These are phyloP conservation scores for Leccinum broughii DNA, from an alignment of 768 basidiomycete genomes.

Conservation along the genomic window DNA sequence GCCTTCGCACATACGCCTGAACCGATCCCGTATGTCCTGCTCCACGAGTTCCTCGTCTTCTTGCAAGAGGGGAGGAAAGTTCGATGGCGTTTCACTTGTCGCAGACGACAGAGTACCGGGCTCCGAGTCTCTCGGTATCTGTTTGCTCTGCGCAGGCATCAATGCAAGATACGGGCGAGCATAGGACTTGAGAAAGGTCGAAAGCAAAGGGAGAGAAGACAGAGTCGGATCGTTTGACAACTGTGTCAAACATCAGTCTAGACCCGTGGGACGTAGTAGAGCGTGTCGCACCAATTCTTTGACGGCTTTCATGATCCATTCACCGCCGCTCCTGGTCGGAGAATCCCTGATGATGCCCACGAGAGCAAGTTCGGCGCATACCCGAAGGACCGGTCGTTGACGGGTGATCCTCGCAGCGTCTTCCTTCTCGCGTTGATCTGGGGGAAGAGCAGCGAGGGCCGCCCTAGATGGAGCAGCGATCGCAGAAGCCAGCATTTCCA, in stretches of 20 bases:
- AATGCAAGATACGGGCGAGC: slow-evolving; percentile 87
- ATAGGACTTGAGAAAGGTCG: slow-evolving; percentile 93
- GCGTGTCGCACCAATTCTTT: slow-evolving; percentile 72
- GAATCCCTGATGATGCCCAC: slow-evolving; percentile 81
- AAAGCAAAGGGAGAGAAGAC: slow-evolving; percentile 85
- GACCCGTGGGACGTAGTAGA: slow-evolving; percentile 10
- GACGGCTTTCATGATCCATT: slow-evolving; percentile 86
- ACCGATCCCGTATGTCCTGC: slow-evolving; percentile 81
- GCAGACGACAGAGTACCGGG: slow-evolving; percentile 52
- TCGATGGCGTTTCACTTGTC: slow-evolving; percentile 34
- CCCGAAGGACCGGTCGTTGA: slow-evolving; percentile 83
- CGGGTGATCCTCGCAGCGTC: slow-evolving; percentile 74
- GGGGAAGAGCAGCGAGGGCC: slow-evolving; percentile 53
- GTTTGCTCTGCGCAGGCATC: slow-evolving; percentile 54
- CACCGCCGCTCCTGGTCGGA: slow-evolving; percentile 69
- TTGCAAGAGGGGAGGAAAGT: slow-evolving; percentile 41
- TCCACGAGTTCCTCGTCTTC: slow-evolving; percentile 81
- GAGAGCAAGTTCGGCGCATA: slow-evolving; percentile 88
- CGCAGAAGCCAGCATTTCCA: slow-evolving; percentile 56
- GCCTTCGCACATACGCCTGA: slow-evolving; percentile 89
- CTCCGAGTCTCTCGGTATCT: slow-evolving; percentile 55
- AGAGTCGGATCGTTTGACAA: slow-evolving; percentile 84
- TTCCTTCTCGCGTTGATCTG: slow-evolving; percentile 91
- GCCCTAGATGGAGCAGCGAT: slow-evolving; percentile 61
- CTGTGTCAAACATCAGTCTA: slow-evolving; percentile 41